phyloP scores from a whole-genome alignment of 305 asterid species.

The Withania somnifera region DNA sequence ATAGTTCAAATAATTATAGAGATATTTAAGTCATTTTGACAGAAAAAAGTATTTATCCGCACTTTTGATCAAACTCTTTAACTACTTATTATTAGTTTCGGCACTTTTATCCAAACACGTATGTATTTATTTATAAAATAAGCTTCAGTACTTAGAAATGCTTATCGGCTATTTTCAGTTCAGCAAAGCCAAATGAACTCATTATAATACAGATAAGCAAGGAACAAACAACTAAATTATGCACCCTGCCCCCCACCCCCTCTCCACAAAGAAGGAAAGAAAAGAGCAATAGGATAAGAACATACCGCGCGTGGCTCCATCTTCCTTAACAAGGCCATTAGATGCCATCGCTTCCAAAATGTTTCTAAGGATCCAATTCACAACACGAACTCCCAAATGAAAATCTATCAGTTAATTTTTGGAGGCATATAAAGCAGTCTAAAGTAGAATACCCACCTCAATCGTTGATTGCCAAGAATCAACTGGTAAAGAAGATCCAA shows the following conservation, averaged over 20 bases:
- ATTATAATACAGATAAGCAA: no score
- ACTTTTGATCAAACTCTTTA: no score
- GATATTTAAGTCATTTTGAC: no score
- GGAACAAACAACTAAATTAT: not conserved
- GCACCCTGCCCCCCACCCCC: not conserved
- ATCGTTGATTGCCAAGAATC: constrained; percentile 64
- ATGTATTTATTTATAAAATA: no score
- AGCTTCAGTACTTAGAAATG: no score
- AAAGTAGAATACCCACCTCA: constrained; percentile 41
- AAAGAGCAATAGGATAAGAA: constrained; percentile 9
- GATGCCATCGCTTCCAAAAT: constrained; percentile 65
- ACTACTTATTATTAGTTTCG: no score
- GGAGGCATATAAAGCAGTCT: constrained; percentile 6
- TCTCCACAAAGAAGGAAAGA: not conserved
- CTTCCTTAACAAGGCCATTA: constrained; percentile 43
- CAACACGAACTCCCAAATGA: constrained; percentile 20
- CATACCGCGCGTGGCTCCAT: constrained; percentile 45
- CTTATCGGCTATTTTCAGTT: no score
- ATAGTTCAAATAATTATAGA: no score
- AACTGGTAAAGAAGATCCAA: constrained; percentile 51
- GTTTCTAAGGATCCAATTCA: constrained; percentile 57
- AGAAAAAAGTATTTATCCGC: no score
- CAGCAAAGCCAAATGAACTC: no score
- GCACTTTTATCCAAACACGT: no score
- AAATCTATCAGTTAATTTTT: not conserved